A percentile compares a stretch with the other conserved stretches of the same genome.
These are phyloP conservation scores for Prunus davidiana DNA, from an alignment of 306 rosid species.

Conservation along the genomic window DNA sequence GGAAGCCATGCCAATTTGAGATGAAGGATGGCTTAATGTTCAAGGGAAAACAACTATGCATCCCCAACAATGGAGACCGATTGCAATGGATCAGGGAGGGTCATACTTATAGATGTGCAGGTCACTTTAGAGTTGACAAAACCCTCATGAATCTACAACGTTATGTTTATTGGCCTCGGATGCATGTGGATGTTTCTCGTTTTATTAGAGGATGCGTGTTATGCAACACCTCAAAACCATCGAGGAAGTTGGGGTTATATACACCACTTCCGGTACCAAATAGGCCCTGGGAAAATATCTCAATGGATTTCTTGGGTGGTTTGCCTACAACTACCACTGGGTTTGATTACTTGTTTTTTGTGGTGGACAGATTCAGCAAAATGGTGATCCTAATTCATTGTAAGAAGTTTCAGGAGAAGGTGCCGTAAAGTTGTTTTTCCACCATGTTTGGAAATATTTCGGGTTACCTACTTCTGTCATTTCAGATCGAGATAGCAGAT, in stretches of 20 bases:
- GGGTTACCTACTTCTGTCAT: not conserved
- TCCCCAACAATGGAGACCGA: no score
- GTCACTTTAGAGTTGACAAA: not conserved
- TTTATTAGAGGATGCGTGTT: not conserved
- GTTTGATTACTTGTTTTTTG: not conserved
- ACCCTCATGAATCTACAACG: not conserved
- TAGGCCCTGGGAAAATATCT: conserved; percentile 5
- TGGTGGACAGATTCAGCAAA: not conserved
- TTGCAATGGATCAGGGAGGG: not conserved
- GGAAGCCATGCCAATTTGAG: no score
- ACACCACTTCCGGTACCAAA: conserved; percentile 1
- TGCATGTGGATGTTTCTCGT: not conserved
- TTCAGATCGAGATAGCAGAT: not conserved
- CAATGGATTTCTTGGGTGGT: not conserved
- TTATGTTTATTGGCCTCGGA: not conserved
- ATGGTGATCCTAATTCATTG: conserved; percentile 2
- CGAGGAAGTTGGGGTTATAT: conserved; percentile 1
- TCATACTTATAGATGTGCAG: not conserved
- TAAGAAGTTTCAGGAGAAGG: not conserved
- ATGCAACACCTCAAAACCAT: not conserved
- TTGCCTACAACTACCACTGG: not conserved
- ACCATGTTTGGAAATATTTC: not conserved
- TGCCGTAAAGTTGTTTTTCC: not conserved
- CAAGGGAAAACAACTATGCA: no score
- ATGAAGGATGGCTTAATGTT: no score